These are phyloP conservation scores for Claviceps arundinis DNA, from an alignment of 2,329 filamentous ascomycete genomes.

Conservation along the genomic window DNA sequence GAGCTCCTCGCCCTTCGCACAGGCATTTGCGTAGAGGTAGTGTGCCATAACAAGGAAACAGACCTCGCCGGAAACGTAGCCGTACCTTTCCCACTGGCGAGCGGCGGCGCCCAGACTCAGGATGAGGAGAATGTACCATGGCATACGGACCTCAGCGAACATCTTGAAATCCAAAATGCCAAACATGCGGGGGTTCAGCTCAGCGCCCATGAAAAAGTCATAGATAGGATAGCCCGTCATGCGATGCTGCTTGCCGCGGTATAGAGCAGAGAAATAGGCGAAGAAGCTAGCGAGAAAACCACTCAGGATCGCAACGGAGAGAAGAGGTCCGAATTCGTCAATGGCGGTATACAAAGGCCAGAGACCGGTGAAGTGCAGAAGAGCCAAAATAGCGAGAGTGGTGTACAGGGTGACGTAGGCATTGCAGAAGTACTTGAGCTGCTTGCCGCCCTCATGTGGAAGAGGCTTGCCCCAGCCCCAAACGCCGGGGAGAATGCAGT, in stretches of 20 bases:
- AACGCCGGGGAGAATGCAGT: conserved; percentile 77
- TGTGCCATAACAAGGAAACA: conserved; percentile 77
- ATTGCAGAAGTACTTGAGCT: conserved; percentile 90
- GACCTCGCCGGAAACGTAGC: conserved; percentile 77
- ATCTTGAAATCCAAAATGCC: conserved; percentile 82
- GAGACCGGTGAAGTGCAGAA: conserved; percentile 66
- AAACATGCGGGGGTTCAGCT: conserved; percentile 79
- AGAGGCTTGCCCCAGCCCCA: conserved; percentile 82
- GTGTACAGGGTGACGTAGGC: conserved; percentile 77
- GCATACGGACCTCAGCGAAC: conserved; percentile 88
- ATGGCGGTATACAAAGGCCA: conserved; percentile 88
- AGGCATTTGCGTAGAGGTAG: conserved; percentile 85
- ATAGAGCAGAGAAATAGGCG: conserved; percentile 75
- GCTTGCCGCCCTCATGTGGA: conserved; percentile 66
- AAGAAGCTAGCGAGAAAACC: conserved; percentile 73
- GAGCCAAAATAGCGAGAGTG: conserved; percentile 58
- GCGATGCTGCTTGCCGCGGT: conserved; percentile 71
- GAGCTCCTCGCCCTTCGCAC: conserved; percentile 81
- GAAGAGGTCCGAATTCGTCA: conserved; percentile 86
- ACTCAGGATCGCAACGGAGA: conserved; percentile 85
- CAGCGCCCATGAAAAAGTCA: conserved; percentile 85
- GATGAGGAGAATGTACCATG: conserved; percentile 82
- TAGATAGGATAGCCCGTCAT: conserved; percentile 77
- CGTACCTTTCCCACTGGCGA: conserved; percentile 72
- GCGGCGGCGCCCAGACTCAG: conserved; percentile 63